Evolutionary conservation across 495 filamentous ascomycete species (phyloP).

Genomic region (Chaetomium tenue): DNA sequence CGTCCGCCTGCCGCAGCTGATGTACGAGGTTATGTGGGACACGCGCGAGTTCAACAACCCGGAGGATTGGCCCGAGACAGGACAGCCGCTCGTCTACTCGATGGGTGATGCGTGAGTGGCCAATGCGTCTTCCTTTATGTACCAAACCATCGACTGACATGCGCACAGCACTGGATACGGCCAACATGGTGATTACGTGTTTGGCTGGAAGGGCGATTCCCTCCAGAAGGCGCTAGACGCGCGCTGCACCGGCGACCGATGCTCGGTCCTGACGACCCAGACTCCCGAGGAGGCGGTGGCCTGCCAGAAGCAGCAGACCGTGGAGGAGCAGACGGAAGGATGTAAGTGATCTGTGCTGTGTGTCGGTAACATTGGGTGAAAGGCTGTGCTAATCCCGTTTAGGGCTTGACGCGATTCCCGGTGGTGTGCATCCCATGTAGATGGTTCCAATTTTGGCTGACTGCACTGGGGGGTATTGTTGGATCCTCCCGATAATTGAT

Average conservation of each 20-base stretch:
- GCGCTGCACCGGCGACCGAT: slow-evolving; percentile 43
- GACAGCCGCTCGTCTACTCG: slow-evolving; percentile 48
- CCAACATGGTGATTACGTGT: slow-evolving; percentile 53
- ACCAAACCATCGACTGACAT: not conserved
- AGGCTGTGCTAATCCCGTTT: not conserved
- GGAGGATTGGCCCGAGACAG: slow-evolving; percentile 44
- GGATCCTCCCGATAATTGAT: not conserved
- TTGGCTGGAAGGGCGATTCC: slow-evolving; percentile 52
- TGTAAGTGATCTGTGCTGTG: slow-evolving; percentile 31
- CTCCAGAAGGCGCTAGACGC: slow-evolving; percentile 52
- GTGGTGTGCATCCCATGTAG: slow-evolving; percentile 18
- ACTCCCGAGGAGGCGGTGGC: slow-evolving; percentile 33
- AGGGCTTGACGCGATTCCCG: slow-evolving; percentile 17
- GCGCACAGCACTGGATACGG: slow-evolving; percentile 38
- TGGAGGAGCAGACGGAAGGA: slow-evolving; percentile 39
- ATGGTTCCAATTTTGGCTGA: not conserved
- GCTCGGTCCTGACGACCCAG: slow-evolving; percentile 40
- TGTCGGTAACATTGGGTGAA: not conserved
- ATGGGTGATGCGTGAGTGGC: slow-evolving; percentile 45
- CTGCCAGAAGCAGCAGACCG: slow-evolving; percentile 36
- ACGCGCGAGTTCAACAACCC: slow-evolving; percentile 46
- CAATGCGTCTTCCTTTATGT: too few species aligned
- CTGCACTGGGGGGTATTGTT: too few species aligned
- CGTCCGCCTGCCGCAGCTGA: slow-evolving; percentile 47
- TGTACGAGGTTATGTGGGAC: slow-evolving; percentile 54